A percentile compares a stretch with the other conserved stretches of the same genome.
Conservation (phyloP, 2,329 filamentous ascomycete genomes). For the Xylaria sp. region DNA sequence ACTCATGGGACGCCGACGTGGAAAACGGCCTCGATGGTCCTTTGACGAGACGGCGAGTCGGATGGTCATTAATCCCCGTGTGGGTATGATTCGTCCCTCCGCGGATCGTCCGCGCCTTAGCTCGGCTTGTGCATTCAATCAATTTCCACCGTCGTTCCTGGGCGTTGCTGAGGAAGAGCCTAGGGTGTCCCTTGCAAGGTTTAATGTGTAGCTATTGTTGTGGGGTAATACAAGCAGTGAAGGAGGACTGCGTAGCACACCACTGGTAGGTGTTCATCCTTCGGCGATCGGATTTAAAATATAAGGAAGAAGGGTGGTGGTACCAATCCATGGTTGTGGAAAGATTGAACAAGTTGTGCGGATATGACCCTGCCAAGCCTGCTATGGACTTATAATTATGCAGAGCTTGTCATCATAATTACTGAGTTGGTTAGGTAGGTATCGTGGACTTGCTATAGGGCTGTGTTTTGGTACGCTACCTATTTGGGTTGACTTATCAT, state of each 20-base stretch:
- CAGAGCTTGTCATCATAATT: not conserved
- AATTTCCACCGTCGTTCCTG: slow-evolving; percentile 11
- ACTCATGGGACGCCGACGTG: slow-evolving; percentile 3
- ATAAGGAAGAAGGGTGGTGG: not conserved
- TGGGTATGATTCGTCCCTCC: slow-evolving; percentile 18
- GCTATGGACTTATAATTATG: slow-evolving; percentile 12
- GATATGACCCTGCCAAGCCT: slow-evolving; percentile 8
- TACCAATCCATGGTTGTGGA: slow-evolving; percentile 13
- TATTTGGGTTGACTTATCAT: slow-evolving; percentile 17
- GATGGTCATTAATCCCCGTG: slow-evolving; percentile 30
- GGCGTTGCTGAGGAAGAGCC: slow-evolving; percentile 1
- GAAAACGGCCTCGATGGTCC: not conserved
- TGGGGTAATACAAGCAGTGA: not conserved
- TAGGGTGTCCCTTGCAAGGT: not conserved
- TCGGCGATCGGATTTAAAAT: slow-evolving; percentile 6
- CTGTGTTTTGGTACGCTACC: slow-evolving; percentile 13
- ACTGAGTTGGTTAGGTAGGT: not conserved
- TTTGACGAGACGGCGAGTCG: slow-evolving; percentile 27
- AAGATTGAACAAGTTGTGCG: slow-evolving; percentile 24
- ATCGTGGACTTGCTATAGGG: slow-evolving; percentile 18
- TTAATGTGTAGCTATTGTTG: not conserved
- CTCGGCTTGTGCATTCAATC: not conserved
- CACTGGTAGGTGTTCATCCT: slow-evolving; percentile 5
- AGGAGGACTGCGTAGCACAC: not conserved
- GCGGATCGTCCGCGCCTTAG: slow-evolving; percentile 5